These are phyloP conservation scores for Colletotrichum echinochloae DNA, from an alignment of 2,329 filamentous ascomycete species.

Conservation along the genomic window DNA sequence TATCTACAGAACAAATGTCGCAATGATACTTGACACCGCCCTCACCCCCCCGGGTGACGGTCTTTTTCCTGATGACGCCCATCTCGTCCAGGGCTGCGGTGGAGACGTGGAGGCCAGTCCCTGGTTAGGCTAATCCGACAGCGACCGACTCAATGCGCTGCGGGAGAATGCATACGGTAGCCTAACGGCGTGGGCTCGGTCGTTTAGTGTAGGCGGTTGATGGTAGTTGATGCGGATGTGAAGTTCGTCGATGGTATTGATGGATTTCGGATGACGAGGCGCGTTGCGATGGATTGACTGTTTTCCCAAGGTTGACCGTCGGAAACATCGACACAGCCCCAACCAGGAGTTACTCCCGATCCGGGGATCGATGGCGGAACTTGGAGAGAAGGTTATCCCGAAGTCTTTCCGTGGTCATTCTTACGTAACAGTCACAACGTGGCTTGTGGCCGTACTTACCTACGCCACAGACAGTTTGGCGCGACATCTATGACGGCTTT, in stretches of 20 bases:
- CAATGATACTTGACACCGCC: conserved; percentile 96
- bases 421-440: background rate
- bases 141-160: conserved; percentile 26
- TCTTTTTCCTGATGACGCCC: conserved; percentile 98
- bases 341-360: conserved; percentile 16
- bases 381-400: conserved; percentile 22
- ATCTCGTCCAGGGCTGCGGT: conserved; percentile 60
- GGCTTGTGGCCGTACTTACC: background rate
- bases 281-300: conserved; percentile 19
- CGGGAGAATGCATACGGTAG: conserved; percentile 15
- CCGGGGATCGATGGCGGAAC: conserved; percentile 20
- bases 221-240: conserved; percentile 5
- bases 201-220: background rate
- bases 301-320: conserved; percentile 17
- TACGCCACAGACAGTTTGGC: background rate
- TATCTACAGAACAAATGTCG: conserved; percentile 95
- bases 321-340: conserved; percentile 20
- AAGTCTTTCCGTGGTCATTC: conserved; percentile 5
- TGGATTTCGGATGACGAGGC: conserved; percentile 22
- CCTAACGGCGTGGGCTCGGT: background rate
- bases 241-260: conserved; percentile 16
- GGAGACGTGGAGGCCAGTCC: conserved; percentile 39
- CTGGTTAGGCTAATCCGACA: conserved; percentile 38
- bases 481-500: no score
- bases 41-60: conserved; percentile 84